Evolutionary conservation across 2,329 filamentous ascomycete genomes (phyloP), one percentile per base, ranked within the genome.

Genomic region (Alternaria ethzedia): DNA sequence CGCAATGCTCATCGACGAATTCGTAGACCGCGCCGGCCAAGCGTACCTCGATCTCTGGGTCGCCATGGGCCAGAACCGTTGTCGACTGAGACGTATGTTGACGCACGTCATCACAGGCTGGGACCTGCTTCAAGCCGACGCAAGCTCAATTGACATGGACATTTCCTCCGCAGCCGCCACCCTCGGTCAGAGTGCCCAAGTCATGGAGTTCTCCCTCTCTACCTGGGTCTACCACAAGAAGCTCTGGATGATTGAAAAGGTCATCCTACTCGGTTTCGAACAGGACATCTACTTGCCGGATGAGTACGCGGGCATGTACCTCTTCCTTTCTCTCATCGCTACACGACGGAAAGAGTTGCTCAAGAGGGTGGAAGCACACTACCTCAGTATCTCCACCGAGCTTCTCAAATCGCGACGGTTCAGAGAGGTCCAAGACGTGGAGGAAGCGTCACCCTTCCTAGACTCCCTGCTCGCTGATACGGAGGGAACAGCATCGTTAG

Each of bases 171-270:
- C 71, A 2, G 84, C 83, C 54, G 82, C 64, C 2, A 65, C 73
- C 4, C 63, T 78, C 3, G 59, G 58, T 11, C 44, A 76, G 17
- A 13, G 36, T 0, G 64, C 81, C 3, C 86, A 90, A 47, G 82
- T 86, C 44, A 85, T 88, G 1, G 90, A 88, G 0, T 90, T 92
- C 56, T 90, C 93, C 0, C 84, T 98, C 1, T 93, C 92, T 1
- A 94, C 91, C 4, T 99, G 96, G 96, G 88, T 90, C 0, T 96
- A 95, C 72, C 87, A 94, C 63, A 92, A 97, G 80, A 98, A 97
- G 79, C 85, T 97, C n/a, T 88, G 87, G 28, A 88, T 95, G 73
- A 93, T 97, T 86, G 91, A 95, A 76, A 91, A 90, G 84, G 90
- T 96, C 49, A 86, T 97, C 15, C 92, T 97, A 75, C 88, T 97